Base-by-base conservation (phyloP, 805 yeast genomes). In the Ogataea kodamae region DNA sequence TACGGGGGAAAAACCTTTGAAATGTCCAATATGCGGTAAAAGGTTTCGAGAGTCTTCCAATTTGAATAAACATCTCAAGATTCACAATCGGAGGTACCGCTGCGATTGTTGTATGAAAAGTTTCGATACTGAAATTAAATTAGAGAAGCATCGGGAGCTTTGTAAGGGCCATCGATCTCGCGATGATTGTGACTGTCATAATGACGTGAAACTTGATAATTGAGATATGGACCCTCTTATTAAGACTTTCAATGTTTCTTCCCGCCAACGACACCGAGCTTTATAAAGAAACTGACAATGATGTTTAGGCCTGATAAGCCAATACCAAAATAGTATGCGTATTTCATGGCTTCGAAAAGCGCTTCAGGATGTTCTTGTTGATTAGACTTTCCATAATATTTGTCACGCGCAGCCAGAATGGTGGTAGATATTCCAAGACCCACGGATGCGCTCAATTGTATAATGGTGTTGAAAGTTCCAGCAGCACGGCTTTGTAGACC, bases 21-120 rank as follows among this genome's bases (percentile, higher is more conserved):
- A 59, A 20, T 90, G 97, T 59, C 79, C 78, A 43, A 73, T 74
- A 60, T 90, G 98, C 56, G 80, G 76, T 11, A 88, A 85, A 56
- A 60, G 85, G 34, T 90, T 90, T 54, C 81, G 90, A 40, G 97
- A 92, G 57, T 78, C 90, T 29, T 81, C 95, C 11, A 92, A 90
- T 56, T 65, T 90, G 48, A 79, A 84, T 13, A 90, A 90, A 50
- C 98, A 90, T 57, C 72, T 86, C 78, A 81, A 74, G 52, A 81
- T 78, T 1, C 98, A 90, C 56, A 61, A 64, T 25, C 70, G 78
- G 39, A 51, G 59, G 29, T 74, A 56, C 52, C 65, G 63, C 38
- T 80, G 86, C 52, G 64, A 58, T 1, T 40, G 46, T 17, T 80
- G 87, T 50, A 61, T 67, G n/a, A 66, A 61, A 46, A 68, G 71